A percentile compares a stretch with the other conserved stretches of the same genome.
Conservation (phyloP, 495 filamentous ascomycete species). For the Penicillium turbatum region DNA sequence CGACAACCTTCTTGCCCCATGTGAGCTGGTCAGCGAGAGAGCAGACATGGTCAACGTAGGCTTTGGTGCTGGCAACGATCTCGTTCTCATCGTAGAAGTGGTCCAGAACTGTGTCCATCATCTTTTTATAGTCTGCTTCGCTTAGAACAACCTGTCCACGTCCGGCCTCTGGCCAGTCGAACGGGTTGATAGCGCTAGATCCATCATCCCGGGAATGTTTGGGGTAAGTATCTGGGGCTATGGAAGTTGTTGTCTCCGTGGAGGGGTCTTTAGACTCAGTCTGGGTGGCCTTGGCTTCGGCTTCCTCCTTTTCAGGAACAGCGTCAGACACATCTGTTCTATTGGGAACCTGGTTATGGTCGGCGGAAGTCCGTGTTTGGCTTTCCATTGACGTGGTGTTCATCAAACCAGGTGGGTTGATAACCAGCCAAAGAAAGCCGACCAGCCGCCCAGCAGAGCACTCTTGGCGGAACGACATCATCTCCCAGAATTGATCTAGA, state of each 20-base stretch:
- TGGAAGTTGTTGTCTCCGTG: background rate
- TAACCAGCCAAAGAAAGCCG: constrained; percentile 90
- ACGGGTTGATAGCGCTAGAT: constrained; percentile 45
- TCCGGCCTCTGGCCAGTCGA: constrained; percentile 62
- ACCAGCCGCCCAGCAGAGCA: constrained; percentile 87
- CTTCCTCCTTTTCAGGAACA: constrained; percentile 1
- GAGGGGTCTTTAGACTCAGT: background rate
- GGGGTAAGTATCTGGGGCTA: background rate
- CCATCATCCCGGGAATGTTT: constrained; percentile 29
- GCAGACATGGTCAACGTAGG: constrained; percentile 65
- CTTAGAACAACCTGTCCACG: constrained; percentile 66
- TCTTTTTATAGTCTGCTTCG: constrained; percentile 68
- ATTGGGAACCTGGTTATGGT: constrained; percentile 8
- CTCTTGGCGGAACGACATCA: constrained; percentile 96
- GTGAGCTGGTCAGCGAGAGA: constrained; percentile 48
- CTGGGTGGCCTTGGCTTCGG: background rate
- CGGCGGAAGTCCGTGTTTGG: constrained; percentile 12
- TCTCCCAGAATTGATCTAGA: constrained; percentile 93
- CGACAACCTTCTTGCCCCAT: constrained; percentile 54
- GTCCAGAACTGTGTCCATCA: constrained; percentile 74
- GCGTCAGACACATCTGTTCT: background rate
- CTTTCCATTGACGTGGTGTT: constrained; percentile 41
- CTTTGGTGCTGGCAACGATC: constrained; percentile 62
- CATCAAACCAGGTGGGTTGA: constrained; percentile 50
- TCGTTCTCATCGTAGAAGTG: constrained; percentile 71